A percentile compares a stretch with the other conserved stretches of the same genome.
Evolutionary conservation across 176 grass and related monocot species (phyloP).

Genomic region (Zizania latifolia): DNA sequence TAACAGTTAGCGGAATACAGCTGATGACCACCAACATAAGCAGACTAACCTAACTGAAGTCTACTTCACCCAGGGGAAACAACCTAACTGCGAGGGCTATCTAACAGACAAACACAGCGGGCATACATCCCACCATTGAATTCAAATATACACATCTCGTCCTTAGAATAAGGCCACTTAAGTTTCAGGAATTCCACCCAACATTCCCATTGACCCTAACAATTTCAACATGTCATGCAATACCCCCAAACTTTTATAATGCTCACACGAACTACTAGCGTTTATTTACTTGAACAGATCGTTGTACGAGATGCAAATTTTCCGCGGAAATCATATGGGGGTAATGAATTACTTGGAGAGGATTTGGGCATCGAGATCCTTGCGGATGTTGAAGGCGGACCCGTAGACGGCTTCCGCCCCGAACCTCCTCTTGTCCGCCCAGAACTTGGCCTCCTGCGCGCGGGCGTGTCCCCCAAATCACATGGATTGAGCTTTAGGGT

Average conservation of each 20-base stretch:
- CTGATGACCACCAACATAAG: neutral
- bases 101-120: no score
- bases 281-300: neutral
- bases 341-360: neutral
- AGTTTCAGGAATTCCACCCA: neutral
- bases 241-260: neutral
- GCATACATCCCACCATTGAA: no score
- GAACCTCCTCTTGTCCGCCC: no score
- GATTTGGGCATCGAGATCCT: no score
- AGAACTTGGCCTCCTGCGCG: no score
- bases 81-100: no score
- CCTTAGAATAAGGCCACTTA: neutral
- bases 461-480: no score
- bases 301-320: neutral
- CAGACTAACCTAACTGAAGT: neutral
- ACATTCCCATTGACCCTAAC: neutral
- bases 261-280: neutral
- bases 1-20: neutral
- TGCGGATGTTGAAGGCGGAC: no score
- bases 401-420: no score
- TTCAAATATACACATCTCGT: no score
- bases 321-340: neutral
- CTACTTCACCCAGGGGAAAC: neutral
- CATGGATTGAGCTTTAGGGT: slow-evolving; percentile 29
- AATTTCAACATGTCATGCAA: neutral